Conservation (phyloP, 2,329 filamentous ascomycete genomes). For the Aureobasidium vineae region DNA sequence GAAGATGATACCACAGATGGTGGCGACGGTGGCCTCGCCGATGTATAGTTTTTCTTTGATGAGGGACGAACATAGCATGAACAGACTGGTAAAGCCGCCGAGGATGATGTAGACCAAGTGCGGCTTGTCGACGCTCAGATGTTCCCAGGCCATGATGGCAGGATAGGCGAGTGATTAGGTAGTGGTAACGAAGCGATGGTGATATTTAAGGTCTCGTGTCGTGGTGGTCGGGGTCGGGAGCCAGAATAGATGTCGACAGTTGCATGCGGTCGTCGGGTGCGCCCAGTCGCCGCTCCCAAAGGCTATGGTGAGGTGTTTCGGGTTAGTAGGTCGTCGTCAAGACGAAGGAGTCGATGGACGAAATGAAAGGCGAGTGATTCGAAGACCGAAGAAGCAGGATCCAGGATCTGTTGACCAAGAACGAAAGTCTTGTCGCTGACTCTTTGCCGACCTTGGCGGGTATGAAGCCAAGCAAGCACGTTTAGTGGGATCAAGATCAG, state of each 20-base stretch:
- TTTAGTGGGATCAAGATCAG: neutral
- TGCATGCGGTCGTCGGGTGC: constrained; percentile 49
- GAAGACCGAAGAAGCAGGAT: neutral
- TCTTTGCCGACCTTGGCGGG: constrained; percentile 22
- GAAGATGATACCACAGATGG: constrained; percentile 83
- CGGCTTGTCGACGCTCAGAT: constrained; percentile 83
- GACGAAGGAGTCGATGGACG: neutral
- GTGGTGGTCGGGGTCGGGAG: neutral
- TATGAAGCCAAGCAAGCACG: constrained; percentile 20
- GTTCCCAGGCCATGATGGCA: constrained; percentile 68
- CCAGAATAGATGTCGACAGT: constrained; percentile 23
- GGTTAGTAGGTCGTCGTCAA: neutral
- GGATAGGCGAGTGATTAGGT: neutral
- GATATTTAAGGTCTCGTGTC: constrained; percentile 8
- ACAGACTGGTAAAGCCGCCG: constrained; percentile 93
- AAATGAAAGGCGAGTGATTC: neutral
- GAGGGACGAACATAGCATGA: constrained; percentile 97
- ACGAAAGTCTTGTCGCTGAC: constrained; percentile 22
- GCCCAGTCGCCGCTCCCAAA: constrained; percentile 51
- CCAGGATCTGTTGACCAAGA: constrained; percentile 17
- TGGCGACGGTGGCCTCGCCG: constrained; percentile 93
- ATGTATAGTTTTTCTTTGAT: constrained; percentile 99
- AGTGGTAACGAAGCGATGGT: constrained; percentile 12
- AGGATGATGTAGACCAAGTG: constrained; percentile 99
- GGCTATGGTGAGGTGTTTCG: neutral